Conservation (phyloP, 2,329 filamentous ascomycete species). For the Penicillium sclerotiorum region DNA sequence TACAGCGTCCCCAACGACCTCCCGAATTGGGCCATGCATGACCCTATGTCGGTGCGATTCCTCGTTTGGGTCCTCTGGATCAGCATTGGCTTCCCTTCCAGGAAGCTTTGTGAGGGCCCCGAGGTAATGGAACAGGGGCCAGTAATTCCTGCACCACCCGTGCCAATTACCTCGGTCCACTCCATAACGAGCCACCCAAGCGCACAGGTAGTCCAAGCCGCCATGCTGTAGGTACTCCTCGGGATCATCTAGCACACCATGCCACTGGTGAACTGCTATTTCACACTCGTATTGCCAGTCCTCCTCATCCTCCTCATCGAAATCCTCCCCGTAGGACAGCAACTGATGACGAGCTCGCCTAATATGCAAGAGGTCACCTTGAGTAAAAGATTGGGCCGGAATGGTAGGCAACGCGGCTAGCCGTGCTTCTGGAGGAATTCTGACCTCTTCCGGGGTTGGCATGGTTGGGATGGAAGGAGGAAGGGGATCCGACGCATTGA, state of each 20-base stretch:
- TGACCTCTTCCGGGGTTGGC: too few species aligned
- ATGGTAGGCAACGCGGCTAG: too few species aligned
- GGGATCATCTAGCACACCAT: conserved; percentile 32
- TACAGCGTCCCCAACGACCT: conserved; percentile 38
- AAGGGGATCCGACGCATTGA: conserved; percentile 79
- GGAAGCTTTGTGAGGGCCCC: conserved; percentile 32
- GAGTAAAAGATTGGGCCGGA: too few species aligned
- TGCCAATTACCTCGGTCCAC: conserved; percentile 48
- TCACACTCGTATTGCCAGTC: too few species aligned
- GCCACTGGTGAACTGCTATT: too few species aligned
- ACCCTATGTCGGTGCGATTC: conserved; percentile 29
- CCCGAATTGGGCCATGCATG: conserved; percentile 34
- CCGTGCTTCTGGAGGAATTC: too few species aligned
- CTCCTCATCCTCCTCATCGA: conserved; percentile 13
- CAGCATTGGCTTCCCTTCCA: too few species aligned
- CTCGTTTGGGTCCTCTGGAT: too few species aligned
- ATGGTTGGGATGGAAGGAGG: conserved; percentile 66
- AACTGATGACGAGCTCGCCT: conserved; percentile 31
- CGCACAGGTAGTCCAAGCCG: conserved; percentile 37
- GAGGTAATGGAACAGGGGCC: conserved; percentile 40
- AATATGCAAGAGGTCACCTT: too few species aligned
- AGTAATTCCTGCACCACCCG: conserved; percentile 38
- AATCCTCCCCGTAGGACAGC: conserved; percentile 26
- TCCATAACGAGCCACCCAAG: conserved; percentile 41
- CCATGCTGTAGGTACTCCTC: conserved; percentile 38